A percentile compares a stretch with the other conserved stretches of the same genome.
Conservation (phyloP, 345 rosid genomes). For the Eucalyptus victrix region DNA sequence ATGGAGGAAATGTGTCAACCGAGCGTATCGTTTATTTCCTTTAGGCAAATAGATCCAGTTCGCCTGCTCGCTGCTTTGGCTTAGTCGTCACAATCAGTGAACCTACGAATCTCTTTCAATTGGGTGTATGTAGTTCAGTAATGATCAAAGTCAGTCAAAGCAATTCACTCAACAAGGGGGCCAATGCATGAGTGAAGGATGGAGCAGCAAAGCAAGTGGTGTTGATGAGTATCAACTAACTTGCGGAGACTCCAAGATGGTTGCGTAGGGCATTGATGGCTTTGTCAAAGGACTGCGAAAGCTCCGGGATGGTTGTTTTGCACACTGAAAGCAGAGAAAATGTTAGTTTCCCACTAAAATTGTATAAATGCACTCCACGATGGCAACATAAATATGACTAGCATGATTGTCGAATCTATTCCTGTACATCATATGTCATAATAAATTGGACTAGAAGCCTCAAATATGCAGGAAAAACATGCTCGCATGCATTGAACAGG, state of each 20-base stretch:
- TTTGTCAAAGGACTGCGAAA: slow-evolving; percentile 32
- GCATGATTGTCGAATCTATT: neutral
- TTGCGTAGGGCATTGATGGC: slow-evolving; percentile 15
- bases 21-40: neutral
- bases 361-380: neutral
- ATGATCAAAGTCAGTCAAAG: neutral
- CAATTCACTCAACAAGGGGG: neutral
- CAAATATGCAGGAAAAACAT: neutral
- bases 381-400: neutral
- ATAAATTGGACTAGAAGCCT: neutral
- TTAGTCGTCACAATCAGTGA: neutral
- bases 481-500: neutral
- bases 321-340: slow-evolving; percentile 14
- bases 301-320: slow-evolving; percentile 35
- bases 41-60: neutral
- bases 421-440: neutral
- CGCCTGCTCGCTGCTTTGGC: neutral
- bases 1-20: neutral
- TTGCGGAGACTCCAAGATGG: slow-evolving; percentile 19
- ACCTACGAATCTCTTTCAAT: neutral
- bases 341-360: neutral
- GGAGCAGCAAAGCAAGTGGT: neutral
- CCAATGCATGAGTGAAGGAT: neutral
- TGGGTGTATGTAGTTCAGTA: neutral
- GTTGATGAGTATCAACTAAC: neutral